Evolutionary conservation across 176 grass and related monocot genomes (phyloP), one percentile per base, ranked within the genome.

Genomic region (Rhynchospora breviuscula): DNA sequence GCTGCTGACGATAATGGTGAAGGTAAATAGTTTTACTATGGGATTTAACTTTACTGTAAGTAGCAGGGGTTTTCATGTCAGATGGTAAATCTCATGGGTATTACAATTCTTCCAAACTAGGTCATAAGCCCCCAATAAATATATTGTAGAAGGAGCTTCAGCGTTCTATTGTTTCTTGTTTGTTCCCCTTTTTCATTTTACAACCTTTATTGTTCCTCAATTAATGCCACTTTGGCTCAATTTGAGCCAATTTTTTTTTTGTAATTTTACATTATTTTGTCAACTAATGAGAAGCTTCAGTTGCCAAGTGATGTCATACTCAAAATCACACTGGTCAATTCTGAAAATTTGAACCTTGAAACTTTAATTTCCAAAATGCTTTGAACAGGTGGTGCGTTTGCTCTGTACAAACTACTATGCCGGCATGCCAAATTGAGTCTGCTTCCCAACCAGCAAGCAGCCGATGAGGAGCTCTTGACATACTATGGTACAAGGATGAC

Each of bases 1-100:
- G 88, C 89, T 59, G 87, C 96, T 73, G 88, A 95, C 78, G 96
- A 98, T 80, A 93, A 93, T 65, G 93, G 93, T 2, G 96, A 98
- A 98, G 96, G 96, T 94, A 75, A 43, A 31, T 8, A 4, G 3
- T 54, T 54, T 77, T 53, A 46, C 22, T 77, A 26, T 56, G 72
- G 22, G 25, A 77, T 15, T 77, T 3, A 77, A 4, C 54, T 7
- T 77, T 54, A 56, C 12, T 77, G 14, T 52, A 26, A 53, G 10
- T 75, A 75, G 21, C 47, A 25, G 5, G 21, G 10, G 12, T 52
- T 75, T 51, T 75, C 10, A 29, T 53, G 22, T 75, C 45, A 6
- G 45, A 21, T 52, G 22, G 11, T 51, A 52, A 35, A 26, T 54
- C 22, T 75, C 52, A 54, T 29, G 5, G 12, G 48, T 29, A 18